Evolutionary conservation across 768 basidiomycete species (phyloP), one percentile per base, ranked within the genome.

Genomic region (Xerocomellus amylosporus): DNA sequence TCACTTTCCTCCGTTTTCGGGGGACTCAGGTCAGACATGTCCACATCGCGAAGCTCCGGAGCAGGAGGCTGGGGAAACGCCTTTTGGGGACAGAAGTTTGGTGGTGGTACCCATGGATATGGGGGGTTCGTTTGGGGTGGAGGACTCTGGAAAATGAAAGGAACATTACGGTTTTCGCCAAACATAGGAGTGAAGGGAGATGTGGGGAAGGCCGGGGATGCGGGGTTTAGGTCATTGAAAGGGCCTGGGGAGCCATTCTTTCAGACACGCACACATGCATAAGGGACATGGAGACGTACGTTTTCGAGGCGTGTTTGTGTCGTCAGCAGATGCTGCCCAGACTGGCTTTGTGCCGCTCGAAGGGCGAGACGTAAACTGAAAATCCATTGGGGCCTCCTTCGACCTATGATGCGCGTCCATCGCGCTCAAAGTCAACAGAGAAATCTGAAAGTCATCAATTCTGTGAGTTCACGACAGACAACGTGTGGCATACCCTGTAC

Each of bases 381-480:
- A 93, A 71, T 93, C 90, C 91, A 93, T 93, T 5, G 91, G 91
- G 4, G 86, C 88, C 66, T 92, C 91, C 46, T 76, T 88, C 13
- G 86, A 87, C 62, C 86, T 79, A 51, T 53, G 57, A 22, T 56
- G 69, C 58, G 52, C 39, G 56, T 64, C 60, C 70, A 71, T 71
- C 20, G 37, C 47, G 53, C 44, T 46, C 42, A 53, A 20, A 33
- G 51, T 33, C 26, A 31, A 55, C 36, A 37, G 19, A 42, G 19
- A 17, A 14, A 24, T 26, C 51, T 55, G n/a, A 45, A 52, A 41
- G 8, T 1, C n/a, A 19, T 44, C 17, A 3, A 31, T 22, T 46
- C 2, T 8, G 40, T 40, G 9, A 44, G 44, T 30, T 41, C 34
- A 56, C 36, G 36, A 10, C 17, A 40, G 37, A 42, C 39, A 17